Evolutionary conservation across 495 filamentous ascomycete genomes (phyloP).

Genomic region (Penicillium flavigenum): DNA sequence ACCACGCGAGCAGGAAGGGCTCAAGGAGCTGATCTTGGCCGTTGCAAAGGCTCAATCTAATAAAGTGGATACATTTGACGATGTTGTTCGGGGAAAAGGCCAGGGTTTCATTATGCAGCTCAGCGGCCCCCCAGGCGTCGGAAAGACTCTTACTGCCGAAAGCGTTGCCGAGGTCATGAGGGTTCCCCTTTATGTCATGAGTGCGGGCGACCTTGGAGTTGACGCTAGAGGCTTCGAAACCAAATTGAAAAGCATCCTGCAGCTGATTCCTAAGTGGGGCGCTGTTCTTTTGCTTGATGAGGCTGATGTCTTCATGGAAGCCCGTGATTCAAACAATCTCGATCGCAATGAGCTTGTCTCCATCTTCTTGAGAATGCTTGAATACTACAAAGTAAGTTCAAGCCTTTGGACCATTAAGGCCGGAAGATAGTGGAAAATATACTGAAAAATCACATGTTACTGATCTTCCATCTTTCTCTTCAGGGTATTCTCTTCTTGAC

Average conservation of each 20-base stretch:
- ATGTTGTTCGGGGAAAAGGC: conserved; percentile 36
- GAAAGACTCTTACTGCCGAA: conserved; percentile 47
- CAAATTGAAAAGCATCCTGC: conserved; percentile 50
- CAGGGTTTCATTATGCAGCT: conserved; percentile 41
- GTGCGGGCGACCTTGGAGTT: conserved; percentile 55
- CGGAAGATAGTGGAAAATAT: not conserved
- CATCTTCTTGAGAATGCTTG: conserved; percentile 52
- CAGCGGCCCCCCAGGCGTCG: conserved; percentile 42
- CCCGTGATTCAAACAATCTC: conserved; percentile 33
- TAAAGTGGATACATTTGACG: conserved; percentile 28
- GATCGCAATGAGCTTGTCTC: conserved; percentile 47
- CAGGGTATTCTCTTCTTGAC: conserved; percentile 63
- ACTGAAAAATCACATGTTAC: not conserved
- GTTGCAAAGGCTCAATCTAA: conserved; percentile 33
- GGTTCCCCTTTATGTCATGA: conserved; percentile 43
- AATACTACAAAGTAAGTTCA: conserved; percentile 45
- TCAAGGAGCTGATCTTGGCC: conserved; percentile 35
- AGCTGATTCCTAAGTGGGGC: conserved; percentile 49
- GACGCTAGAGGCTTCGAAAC: conserved; percentile 49
- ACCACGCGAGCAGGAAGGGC: conserved; percentile 20
- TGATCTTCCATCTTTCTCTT: conserved; percentile 26
- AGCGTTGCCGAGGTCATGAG: conserved; percentile 35
- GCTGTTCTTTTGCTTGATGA: conserved; percentile 48
- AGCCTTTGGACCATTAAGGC: not conserved
- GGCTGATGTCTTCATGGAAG: conserved; percentile 49